These are phyloP conservation scores for Wickerhamiella shivajii DNA, from an alignment of 805 yeast species.

Conservation along the genomic window DNA sequence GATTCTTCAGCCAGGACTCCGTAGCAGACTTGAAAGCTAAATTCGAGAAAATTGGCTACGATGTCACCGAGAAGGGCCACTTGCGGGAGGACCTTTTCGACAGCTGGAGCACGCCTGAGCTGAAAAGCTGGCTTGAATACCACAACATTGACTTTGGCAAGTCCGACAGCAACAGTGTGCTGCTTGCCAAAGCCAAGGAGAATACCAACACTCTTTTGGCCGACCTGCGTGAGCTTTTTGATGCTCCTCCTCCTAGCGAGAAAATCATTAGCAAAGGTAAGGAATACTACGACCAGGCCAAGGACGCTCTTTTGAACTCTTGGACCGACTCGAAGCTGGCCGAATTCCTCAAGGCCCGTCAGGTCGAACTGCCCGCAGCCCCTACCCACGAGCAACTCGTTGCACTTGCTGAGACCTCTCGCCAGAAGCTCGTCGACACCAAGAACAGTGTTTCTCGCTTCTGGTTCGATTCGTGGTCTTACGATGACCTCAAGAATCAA, in stretches of 20 bases:
- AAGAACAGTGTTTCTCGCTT: conserved; percentile 33
- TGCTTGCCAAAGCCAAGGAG: conserved; percentile 20
- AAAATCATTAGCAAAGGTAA: conserved; percentile 15
- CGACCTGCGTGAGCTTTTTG: conserved; percentile 14
- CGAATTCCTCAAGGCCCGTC: conserved; percentile 26
- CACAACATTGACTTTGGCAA: conserved; percentile 23
- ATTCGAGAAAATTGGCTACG: no score
- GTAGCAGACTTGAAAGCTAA: no score
- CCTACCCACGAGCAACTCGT: conserved; percentile 28
- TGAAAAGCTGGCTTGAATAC: conserved; percentile 30
- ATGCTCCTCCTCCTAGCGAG: conserved; percentile 10
- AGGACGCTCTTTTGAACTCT: conserved; percentile 4
- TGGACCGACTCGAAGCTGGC: conserved; percentile 26
- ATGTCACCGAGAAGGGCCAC: conserved; percentile 24
- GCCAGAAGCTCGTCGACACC: conserved; percentile 26
- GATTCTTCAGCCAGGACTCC: no score
- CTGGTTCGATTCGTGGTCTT: conserved; percentile 41
- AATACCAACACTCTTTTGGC: conserved; percentile 23
- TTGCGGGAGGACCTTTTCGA: conserved; percentile 28
- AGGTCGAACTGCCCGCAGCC: conserved; percentile 21
- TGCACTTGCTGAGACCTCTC: conserved; percentile 27
- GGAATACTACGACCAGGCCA: conserved; percentile 12
- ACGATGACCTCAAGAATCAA: conserved; percentile 36
- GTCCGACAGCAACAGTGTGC: conserved; percentile 13
- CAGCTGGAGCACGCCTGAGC: conserved; percentile 29